Conservation (phyloP, 495 filamentous ascomycete species). For the Daldinia grandis region DNA sequence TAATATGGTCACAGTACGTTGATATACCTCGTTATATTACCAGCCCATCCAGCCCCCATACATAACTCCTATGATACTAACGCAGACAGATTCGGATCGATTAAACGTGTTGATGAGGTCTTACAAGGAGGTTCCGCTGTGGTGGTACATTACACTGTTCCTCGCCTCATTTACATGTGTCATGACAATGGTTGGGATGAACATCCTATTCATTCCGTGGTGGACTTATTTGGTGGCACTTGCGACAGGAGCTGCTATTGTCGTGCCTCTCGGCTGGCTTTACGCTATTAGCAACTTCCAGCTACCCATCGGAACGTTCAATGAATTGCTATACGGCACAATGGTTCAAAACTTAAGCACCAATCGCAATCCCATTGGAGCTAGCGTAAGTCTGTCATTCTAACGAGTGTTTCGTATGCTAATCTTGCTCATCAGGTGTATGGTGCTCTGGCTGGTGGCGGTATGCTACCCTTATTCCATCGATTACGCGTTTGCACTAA, state of each 20-base stretch:
- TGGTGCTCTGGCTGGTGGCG: conserved; percentile 58
- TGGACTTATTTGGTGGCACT: conserved; percentile 65
- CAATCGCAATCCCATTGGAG: conserved; percentile 62
- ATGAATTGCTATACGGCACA: conserved; percentile 65
- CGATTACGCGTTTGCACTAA: neutral
- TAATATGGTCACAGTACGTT: conserved; percentile 25
- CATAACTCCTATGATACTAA: neutral
- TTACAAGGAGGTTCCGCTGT: conserved; percentile 63
- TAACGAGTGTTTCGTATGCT: neutral
- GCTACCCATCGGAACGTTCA: conserved; percentile 62
- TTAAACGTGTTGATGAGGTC: conserved; percentile 63
- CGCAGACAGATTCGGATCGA: conserved; percentile 52
- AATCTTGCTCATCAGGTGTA: conserved; percentile 48
- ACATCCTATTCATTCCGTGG: conserved; percentile 64
- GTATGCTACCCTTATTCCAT: conserved; percentile 1
- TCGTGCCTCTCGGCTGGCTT: conserved; percentile 63
- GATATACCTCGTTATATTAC: neutral
- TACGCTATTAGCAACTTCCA: conserved; percentile 66
- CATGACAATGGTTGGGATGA: conserved; percentile 54
- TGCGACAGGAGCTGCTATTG: conserved; percentile 58
- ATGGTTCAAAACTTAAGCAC: conserved; percentile 60
- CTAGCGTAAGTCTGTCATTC: conserved; percentile 45
- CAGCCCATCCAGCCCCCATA: neutral
- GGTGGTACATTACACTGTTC: conserved; percentile 64
- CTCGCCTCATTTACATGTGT: conserved; percentile 56